Evolutionary conservation across 495 filamentous ascomycete species (phyloP), one percentile per base, ranked within the genome.

Genomic region (Hyaloscypha bicolor): DNA sequence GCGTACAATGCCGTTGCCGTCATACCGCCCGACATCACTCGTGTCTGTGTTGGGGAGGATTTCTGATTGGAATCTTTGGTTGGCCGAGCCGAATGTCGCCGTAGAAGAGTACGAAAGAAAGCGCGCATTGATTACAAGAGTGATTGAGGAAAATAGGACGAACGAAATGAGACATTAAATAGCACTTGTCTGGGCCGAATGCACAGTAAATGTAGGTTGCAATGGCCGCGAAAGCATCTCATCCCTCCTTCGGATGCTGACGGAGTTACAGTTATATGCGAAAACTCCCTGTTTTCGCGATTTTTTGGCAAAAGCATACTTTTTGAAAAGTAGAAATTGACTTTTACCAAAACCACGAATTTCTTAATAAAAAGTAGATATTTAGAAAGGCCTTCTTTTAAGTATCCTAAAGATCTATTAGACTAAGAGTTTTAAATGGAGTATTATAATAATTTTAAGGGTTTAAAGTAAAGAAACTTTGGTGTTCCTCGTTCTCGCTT

Each of bases 1-100:
- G 71, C 69, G 61, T 75, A 75, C 6, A 68, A 21, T 11, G 63
- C 62, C 9, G 69, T 69, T 8, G 62, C 63, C 4, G 64, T 32
- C 63, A 67, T 71, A 0, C 70, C 68, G 52, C 60, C 48, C 8
- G 70, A 58, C 42, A 67, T 64, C 3, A 48, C 58, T 65, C 30
- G 64, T 45, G 35, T 48, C 14, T 62, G 56, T 6, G 25, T 67
- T 51, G 32, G 48, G 62, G 35, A n/a, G 56, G 21, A 14, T 32
- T n/a, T 48, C 22, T 56, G 51, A 48, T 14, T 48, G 48, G 22
- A 12, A 22, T 32, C 63, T 22, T 21, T 67, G 2, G 55, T 52
- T 42, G 22, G 42, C 21, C 25, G 56, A 52, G 55, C 16, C 11
- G 68, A 51, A 52, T 37, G 64, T 35, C 32, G 60, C 61, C 55